Percentiles rank a stretch among this genome's conserved stretches.
Evolutionary conservation across 2,329 filamentous ascomycete genomes (phyloP).

Genomic region (Albifimbria verrucaria): DNA sequence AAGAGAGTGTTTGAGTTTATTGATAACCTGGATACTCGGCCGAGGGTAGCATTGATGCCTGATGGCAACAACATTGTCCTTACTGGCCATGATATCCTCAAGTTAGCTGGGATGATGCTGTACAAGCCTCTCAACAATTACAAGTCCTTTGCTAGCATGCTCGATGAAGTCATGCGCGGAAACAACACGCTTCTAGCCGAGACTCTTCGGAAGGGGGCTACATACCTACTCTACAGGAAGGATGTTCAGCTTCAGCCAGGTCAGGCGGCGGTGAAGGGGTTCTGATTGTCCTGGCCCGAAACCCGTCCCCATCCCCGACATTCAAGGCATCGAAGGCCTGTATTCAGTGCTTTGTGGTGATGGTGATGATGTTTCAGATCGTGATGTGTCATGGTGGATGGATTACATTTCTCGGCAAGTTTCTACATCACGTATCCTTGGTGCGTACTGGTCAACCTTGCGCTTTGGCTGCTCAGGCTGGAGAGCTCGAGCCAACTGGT

Average conservation of each 20-base stretch:
- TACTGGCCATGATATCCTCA: slow-evolving; percentile 26
- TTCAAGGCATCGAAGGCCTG: slow-evolving; percentile 15
- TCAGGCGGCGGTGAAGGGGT: background rate
- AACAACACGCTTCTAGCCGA: slow-evolving; percentile 8
- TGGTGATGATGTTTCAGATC: slow-evolving; percentile 20
- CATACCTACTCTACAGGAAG: slow-evolving; percentile 13
- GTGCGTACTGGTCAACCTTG: slow-evolving; percentile 29
- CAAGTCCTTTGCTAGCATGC: slow-evolving; percentile 5
- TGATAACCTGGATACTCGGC: slow-evolving; percentile 21
- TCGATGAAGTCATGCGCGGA: slow-evolving; percentile 16
- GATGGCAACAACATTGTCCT: slow-evolving; percentile 21
- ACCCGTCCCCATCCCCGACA: background rate
- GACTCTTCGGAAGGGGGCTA: background rate
- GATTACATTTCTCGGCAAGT: slow-evolving; percentile 24
- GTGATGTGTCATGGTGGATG: slow-evolving; percentile 20
- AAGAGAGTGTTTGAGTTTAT: slow-evolving; percentile 29
- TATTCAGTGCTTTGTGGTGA: slow-evolving; percentile 32
- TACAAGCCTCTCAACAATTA: slow-evolving; percentile 24
- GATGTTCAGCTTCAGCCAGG: background rate
- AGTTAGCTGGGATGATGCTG: slow-evolving; percentile 20
- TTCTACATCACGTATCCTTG: slow-evolving; percentile 26
- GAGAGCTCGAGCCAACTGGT: slow-evolving; percentile 32
- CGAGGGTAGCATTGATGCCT: slow-evolving; percentile 16
- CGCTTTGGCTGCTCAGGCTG: slow-evolving; percentile 38
- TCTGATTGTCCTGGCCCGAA: slow-evolving; percentile 14